These are phyloP conservation scores for Pseudozyma hubeiensis DNA, from an alignment of 1,284 basidiomycete species.

Conservation along the genomic window DNA sequence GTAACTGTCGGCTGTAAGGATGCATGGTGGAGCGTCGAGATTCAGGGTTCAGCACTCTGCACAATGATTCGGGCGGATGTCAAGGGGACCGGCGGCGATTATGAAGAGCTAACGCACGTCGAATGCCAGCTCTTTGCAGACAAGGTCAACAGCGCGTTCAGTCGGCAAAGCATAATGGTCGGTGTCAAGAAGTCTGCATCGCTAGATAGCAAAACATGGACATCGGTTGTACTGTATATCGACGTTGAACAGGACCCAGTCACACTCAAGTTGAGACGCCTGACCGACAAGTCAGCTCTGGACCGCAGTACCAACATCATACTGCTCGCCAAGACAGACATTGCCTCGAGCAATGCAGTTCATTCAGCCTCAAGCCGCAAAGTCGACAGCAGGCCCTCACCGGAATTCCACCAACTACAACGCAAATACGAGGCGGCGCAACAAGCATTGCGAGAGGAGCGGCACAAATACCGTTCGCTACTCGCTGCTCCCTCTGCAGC, in stretches of 20 bases:
- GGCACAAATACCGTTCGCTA: conserved; percentile 49
- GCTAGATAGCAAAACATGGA: background rate
- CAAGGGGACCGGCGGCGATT: background rate
- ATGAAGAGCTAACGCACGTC: background rate
- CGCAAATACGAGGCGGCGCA: conserved; percentile 24
- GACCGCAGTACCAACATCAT: conserved; percentile 8
- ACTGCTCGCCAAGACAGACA: background rate
- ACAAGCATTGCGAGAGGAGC: conserved; percentile 38
- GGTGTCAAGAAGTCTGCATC: conserved; percentile 4
- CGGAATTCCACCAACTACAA: conserved; percentile 12
- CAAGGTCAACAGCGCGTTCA: conserved; percentile 11
- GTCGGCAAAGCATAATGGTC: conserved; percentile 18
- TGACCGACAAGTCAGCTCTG: conserved; percentile 5
- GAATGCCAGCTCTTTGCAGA: conserved; percentile 6
- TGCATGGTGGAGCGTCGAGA: conserved; percentile 24
- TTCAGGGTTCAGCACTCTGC: background rate
- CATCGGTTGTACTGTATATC: conserved; percentile 21
- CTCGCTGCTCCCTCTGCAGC: conserved; percentile 33
- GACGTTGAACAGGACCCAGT: conserved; percentile 12
- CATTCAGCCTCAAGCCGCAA: background rate
- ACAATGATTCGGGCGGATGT: background rate
- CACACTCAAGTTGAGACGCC: conserved; percentile 10
- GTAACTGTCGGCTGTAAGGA: conserved; percentile 16
- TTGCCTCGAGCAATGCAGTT: background rate
- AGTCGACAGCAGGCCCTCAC: background rate